Base-by-base conservation (phyloP, 2,329 filamentous ascomycete genomes). In the Diaporthe helianthi region DNA sequence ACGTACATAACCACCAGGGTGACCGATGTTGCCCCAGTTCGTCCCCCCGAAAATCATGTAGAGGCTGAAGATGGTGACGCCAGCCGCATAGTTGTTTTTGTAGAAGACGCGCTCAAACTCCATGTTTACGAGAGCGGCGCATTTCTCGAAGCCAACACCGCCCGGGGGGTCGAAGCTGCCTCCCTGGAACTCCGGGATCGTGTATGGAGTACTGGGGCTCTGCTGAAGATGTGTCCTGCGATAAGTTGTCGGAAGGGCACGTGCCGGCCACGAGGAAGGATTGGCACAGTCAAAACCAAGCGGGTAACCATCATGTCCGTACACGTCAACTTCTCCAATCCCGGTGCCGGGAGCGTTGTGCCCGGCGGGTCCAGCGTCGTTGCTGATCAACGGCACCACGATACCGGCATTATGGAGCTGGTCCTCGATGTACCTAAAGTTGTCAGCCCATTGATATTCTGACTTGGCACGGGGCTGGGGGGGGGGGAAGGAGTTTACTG, bases 21-120 rank as follows among this genome's bases (percentile, higher is more conserved):
- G 89, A 0, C 92, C 91, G 4, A 93, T 79, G 71, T 93, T 94
- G 0, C 92, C 92, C 93, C 92, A 95, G 76, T 95, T 96, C 0
- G 92, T 94, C 5, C 92, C 93, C 17, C 93, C 46, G 31, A 33
- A 58, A 1, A 71, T 29, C 92, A 94, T 94, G 77, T 94, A 94
- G 0, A 93, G 75, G 73, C 90, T 94, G 69, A 93, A 82, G 9
- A 95, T 87, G 0, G 87, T 89, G 3, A 90, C 86, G 0, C 89
- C 90, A 17, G 90, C 86, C 44, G 88, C 87, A 63, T 90, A 87
- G 66, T 90, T 84, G 74, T 93, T 93, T 83, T 94, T 95, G 78
- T 93, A 92, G 76, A 94, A 93, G 0, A 96, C 90, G 22, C 92
- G 83, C 71, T 92, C 89, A 71, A 93, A 94, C 73, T 94, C 90